Conservation (phyloP, 305 asterid species). For the Solanum hybrid region DNA sequence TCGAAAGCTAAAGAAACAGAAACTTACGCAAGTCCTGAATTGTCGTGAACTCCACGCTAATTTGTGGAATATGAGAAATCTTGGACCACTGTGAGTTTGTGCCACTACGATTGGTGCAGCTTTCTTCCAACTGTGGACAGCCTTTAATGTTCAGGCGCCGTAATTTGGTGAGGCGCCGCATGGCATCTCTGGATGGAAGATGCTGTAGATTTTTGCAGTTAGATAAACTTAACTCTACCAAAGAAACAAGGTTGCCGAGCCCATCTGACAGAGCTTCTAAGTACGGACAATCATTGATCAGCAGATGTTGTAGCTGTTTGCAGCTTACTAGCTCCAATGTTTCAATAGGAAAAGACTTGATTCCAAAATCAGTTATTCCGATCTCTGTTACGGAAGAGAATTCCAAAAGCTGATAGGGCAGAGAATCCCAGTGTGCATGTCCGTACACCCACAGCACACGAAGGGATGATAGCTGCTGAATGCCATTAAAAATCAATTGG, state of each 20-base stretch:
- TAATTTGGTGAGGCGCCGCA: not conserved
- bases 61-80: not conserved
- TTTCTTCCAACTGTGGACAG: not conserved
- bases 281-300: not conserved
- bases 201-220: not conserved
- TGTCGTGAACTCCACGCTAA: not conserved
- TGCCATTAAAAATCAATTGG: not conserved
- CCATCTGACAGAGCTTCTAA: not conserved
- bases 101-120: not conserved
- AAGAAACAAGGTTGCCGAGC: not conserved
- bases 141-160: not conserved
- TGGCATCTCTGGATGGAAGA: not conserved
- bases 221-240: not conserved
- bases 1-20: not conserved
- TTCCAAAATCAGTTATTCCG: not conserved
- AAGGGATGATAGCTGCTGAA: not conserved
- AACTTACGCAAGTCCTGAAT: not conserved
- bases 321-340: not conserved
- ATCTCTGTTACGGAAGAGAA: no score
- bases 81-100: not conserved
- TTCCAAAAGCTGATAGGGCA: not conserved
- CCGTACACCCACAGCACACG: not conserved
- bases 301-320: not conserved
- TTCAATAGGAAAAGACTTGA: not conserved
- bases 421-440: not conserved